Conservation (phyloP, 192 early-diverging fungal species). For the Backusella westeae region DNA sequence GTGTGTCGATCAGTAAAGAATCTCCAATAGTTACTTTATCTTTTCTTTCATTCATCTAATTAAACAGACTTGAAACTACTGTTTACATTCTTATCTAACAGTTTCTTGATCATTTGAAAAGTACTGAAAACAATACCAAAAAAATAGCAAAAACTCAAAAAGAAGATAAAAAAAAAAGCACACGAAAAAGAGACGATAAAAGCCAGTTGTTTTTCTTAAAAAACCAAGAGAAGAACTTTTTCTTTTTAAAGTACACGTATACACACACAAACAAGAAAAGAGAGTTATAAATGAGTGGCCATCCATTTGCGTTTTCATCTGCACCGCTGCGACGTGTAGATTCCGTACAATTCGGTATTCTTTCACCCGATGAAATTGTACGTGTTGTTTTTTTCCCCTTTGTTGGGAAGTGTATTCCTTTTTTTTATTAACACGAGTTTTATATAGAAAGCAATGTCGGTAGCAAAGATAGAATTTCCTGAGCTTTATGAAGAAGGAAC, state of each 20-base stretch:
- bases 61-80: background rate
- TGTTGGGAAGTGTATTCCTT: background rate
- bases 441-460: slow-evolving; percentile 91
- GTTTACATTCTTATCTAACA: background rate
- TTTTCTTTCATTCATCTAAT: background rate
- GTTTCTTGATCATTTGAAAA: background rate
- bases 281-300: slow-evolving; percentile 45
- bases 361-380: slow-evolving; percentile 97
- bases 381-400: background rate
- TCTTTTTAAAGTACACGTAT: background rate
- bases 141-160: slow-evolving; percentile 5
- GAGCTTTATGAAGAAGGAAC: slow-evolving; percentile 87
- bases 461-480: slow-evolving; percentile 88
- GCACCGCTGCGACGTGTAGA: slow-evolving; percentile 84
- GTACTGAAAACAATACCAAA: background rate
- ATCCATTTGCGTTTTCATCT: slow-evolving; percentile 71
- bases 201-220: background rate
- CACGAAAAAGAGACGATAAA: background rate
- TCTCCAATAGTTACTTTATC: background rate
- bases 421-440: slow-evolving; percentile 20
- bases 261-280: background rate
- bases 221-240: background rate
- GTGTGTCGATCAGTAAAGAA: slow-evolving; percentile 5
- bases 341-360: slow-evolving; percentile 92
- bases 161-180: background rate